phyloP scores from a whole-genome alignment of 2,329 filamentous ascomycete genomes.

The Neonectria neomacrospora region DNA sequence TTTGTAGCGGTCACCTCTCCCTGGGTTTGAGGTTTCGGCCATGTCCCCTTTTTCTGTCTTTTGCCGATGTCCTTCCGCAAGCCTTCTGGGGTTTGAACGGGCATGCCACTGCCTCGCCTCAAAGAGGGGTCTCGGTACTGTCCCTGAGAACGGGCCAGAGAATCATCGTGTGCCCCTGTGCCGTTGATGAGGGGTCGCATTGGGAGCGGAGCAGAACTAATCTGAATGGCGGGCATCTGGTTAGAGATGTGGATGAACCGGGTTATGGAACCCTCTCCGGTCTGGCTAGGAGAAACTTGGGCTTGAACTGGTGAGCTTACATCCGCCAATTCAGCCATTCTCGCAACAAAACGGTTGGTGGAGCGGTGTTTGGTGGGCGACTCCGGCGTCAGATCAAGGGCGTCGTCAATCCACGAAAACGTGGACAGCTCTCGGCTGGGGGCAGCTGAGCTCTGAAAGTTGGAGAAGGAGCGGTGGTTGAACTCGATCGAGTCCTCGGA shows the following conservation, averaged over 20 bases:
- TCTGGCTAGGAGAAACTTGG: slow-evolving; percentile 1
- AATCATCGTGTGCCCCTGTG: slow-evolving; percentile 25
- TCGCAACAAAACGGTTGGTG: neutral
- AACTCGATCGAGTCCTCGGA: neutral
- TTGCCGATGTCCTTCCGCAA: slow-evolving; percentile 6
- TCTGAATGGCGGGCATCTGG: neutral
- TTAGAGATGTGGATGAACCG: neutral
- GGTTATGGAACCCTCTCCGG: neutral
- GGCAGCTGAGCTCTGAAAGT: neutral
- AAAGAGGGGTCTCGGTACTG: slow-evolving; percentile 23
- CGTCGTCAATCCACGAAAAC: neutral
- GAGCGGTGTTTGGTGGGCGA: neutral
- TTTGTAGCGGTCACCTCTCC: neutral
- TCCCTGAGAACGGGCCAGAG: neutral
- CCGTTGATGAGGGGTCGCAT: neutral
- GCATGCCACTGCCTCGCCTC: slow-evolving; percentile 21
- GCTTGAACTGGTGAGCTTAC: neutral
- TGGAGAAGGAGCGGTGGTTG: neutral
- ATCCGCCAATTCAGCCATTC: neutral
- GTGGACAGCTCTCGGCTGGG: neutral
- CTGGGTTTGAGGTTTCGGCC: neutral
- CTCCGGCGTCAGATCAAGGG: neutral
- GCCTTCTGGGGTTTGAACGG: slow-evolving; percentile 6
- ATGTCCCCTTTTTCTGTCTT: neutral
- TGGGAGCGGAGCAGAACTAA: neutral